Percentiles rank a stretch among this genome's conserved stretches.
These are phyloP conservation scores for Pleurotus eryngii DNA, from an alignment of 768 basidiomycete genomes.

Conservation along the genomic window DNA sequence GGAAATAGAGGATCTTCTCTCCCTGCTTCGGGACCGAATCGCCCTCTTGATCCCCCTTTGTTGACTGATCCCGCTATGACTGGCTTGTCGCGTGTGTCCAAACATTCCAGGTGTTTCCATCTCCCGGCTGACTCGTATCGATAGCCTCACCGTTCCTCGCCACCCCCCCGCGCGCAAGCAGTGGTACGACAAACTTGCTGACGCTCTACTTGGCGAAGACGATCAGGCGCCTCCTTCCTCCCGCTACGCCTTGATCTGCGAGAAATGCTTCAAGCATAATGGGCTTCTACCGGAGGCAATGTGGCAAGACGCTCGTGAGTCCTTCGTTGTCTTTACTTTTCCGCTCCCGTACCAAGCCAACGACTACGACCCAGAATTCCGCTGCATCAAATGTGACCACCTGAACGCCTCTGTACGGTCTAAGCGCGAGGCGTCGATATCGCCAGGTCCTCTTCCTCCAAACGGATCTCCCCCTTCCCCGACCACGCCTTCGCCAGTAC, in stretches of 20 bases:
- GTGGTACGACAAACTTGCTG: conserved; percentile 87
- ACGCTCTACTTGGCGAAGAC: conserved; percentile 81
- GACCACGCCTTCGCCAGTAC: too few relatives aligned
- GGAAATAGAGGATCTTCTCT: too few relatives aligned
- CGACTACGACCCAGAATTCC: conserved; percentile 83
- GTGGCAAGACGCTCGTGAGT: conserved; percentile 59
- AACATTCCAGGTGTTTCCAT: too few relatives aligned
- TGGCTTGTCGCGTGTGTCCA: not conserved
- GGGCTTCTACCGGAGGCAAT: conserved; percentile 80
- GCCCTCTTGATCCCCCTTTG: conserved; percentile 30
- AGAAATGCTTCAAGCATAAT: conserved; percentile 84
- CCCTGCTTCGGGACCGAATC: not conserved
- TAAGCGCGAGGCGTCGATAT: conserved; percentile 27
- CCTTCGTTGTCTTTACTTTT: not conserved
- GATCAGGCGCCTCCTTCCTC: conserved; percentile 44
- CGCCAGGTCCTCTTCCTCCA: too few relatives aligned
- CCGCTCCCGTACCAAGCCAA: too few relatives aligned
- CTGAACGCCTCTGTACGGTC: conserved; percentile 61
- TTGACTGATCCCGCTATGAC: conserved; percentile 14
- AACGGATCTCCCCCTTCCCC: too few relatives aligned
- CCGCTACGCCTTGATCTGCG: conserved; percentile 59
- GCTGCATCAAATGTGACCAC: conserved; percentile 81
- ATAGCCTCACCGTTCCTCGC: conserved; percentile 13
- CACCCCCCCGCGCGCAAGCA: conserved; percentile 54
- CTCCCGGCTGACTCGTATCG: too few relatives aligned